Evolutionary conservation across 192 early-diverging fungal genomes (phyloP).

Genomic region (Gonapodya sp.): DNA sequence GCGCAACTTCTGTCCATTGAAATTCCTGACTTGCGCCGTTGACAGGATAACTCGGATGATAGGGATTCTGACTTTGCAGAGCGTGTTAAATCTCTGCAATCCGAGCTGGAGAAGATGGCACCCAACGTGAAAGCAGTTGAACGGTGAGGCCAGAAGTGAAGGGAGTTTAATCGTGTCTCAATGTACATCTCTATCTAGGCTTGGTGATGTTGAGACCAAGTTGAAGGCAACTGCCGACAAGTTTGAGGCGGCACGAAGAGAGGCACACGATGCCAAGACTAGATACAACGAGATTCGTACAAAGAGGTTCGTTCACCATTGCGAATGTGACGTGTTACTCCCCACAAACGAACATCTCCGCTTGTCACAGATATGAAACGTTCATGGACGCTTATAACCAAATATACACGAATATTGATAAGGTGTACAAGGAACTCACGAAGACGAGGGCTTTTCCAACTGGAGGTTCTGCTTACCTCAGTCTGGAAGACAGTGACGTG

Average conservation of each 20-base stretch:
- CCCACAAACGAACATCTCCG: neutral
- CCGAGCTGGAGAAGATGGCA: conserved; percentile 73
- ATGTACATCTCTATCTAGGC: conserved; percentile 20
- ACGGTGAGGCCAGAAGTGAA: conserved; percentile 28
- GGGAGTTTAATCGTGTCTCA: conserved; percentile 6
- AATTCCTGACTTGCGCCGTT: neutral
- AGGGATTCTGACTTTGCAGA: conserved; percentile 61
- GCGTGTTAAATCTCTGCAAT: conserved; percentile 38
- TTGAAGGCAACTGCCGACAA: conserved; percentile 71
- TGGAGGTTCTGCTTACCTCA: conserved; percentile 92
- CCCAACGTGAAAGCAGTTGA: conserved; percentile 89
- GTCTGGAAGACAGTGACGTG: conserved; percentile 77
- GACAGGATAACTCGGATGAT: conserved; percentile 31
- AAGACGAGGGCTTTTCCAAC: conserved; percentile 72
- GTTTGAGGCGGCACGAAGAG: conserved; percentile 70
- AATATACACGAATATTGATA: conserved; percentile 84
- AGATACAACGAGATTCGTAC: conserved; percentile 70
- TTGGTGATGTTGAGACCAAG: conserved; percentile 73
- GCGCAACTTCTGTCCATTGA: neutral
- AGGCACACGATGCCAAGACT: conserved; percentile 73
- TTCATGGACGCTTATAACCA: conserved; percentile 84
- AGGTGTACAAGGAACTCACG: conserved; percentile 93
- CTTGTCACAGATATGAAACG: conserved; percentile 43
- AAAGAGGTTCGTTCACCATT: conserved; percentile 40
- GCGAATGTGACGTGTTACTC: conserved; percentile 7